A percentile compares a stretch with the other conserved stretches of the same genome.
phyloP scores from a whole-genome alignment of 2,329 filamentous ascomycete genomes.

The Trichoderma sp. region DNA sequence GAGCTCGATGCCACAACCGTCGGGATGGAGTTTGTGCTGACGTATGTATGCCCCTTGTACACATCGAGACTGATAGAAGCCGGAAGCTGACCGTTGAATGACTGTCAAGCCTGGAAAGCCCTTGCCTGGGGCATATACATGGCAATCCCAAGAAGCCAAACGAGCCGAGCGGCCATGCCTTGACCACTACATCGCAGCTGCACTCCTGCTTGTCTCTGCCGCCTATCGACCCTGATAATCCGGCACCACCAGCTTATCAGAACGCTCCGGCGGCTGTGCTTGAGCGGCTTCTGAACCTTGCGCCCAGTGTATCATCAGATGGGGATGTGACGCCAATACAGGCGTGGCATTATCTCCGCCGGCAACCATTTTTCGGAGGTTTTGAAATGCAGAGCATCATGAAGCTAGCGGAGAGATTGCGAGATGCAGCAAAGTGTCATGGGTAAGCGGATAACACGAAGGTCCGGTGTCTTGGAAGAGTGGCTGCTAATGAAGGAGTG shows the following conservation, averaged over 20 bases:
- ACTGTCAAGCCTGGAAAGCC: slow-evolving; percentile 35
- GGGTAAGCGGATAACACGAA: slow-evolving; percentile 34
- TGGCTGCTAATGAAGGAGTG: background rate
- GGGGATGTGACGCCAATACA: slow-evolving; percentile 46
- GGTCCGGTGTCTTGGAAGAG: background rate
- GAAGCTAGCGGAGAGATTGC: slow-evolving; percentile 36
- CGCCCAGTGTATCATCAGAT: slow-evolving; percentile 35
- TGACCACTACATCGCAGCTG: slow-evolving; percentile 35
- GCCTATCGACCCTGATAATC: slow-evolving; percentile 1
- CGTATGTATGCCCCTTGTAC: slow-evolving; percentile 30
- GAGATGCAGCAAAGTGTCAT: slow-evolving; percentile 42
- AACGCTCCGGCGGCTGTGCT: slow-evolving; percentile 33
- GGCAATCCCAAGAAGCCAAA: slow-evolving; percentile 35
- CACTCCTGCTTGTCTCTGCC: slow-evolving; percentile 6
- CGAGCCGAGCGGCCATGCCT: slow-evolving; percentile 36
- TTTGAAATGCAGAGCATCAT: slow-evolving; percentile 37
- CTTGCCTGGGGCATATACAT: slow-evolving; percentile 37
- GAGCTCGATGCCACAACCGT: slow-evolving; percentile 34
- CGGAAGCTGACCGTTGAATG: background rate
- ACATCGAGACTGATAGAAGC: background rate
- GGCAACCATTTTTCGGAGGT: slow-evolving; percentile 38
- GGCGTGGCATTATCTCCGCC: slow-evolving; percentile 43
- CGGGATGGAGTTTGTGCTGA: slow-evolving; percentile 43
- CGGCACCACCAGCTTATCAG: slow-evolving; percentile 26
- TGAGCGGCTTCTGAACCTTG: slow-evolving; percentile 33